A percentile compares a stretch with the other conserved stretches of the same genome.
These are phyloP conservation scores for Arthrobotrys pseudoclavata DNA, from an alignment of 2,329 filamentous ascomycete species.

Conservation along the genomic window DNA sequence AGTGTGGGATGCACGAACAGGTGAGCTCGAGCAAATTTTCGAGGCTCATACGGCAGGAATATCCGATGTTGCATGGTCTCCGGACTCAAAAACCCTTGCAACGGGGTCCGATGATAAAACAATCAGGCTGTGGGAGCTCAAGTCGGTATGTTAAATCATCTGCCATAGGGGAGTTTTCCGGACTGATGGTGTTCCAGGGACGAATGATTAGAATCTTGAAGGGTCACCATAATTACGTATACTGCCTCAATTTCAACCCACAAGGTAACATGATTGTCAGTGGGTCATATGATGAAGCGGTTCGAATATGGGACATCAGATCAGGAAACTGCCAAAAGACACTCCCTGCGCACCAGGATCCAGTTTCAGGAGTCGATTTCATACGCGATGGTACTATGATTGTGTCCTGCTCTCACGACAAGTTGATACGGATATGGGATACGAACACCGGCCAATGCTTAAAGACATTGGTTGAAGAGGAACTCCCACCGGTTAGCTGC, in stretches of 20 bases:
- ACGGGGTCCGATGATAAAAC: constrained; percentile 96
- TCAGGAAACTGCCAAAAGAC: constrained; percentile 89
- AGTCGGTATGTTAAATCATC: constrained; percentile 67
- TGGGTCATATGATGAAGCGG: constrained; percentile 95
- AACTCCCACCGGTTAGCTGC: constrained; percentile 88
- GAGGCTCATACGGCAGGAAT: constrained; percentile 94
- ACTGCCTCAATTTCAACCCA: constrained; percentile 93
- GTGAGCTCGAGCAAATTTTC: constrained; percentile 85
- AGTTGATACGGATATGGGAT: constrained; percentile 94
- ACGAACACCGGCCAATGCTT: constrained; percentile 94
- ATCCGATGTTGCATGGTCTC: constrained; percentile 92
- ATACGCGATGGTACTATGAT: constrained; percentile 92
- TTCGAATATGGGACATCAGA: constrained; percentile 96
- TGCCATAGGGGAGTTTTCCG: not conserved
- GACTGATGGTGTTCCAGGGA: constrained; percentile 50
- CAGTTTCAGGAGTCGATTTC: constrained; percentile 93
- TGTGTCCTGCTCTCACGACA: constrained; percentile 90
- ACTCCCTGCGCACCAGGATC: constrained; percentile 93
- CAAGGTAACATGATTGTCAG: constrained; percentile 97
- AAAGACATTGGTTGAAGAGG: constrained; percentile 93
- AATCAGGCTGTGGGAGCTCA: constrained; percentile 88
- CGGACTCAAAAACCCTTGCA: constrained; percentile 87
- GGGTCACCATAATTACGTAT: constrained; percentile 96
- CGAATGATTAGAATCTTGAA: constrained; percentile 69
- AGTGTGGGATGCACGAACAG: constrained; percentile 86